Conservation (phyloP, 2,329 filamentous ascomycete species). For the Aspergillus sp. region DNA sequence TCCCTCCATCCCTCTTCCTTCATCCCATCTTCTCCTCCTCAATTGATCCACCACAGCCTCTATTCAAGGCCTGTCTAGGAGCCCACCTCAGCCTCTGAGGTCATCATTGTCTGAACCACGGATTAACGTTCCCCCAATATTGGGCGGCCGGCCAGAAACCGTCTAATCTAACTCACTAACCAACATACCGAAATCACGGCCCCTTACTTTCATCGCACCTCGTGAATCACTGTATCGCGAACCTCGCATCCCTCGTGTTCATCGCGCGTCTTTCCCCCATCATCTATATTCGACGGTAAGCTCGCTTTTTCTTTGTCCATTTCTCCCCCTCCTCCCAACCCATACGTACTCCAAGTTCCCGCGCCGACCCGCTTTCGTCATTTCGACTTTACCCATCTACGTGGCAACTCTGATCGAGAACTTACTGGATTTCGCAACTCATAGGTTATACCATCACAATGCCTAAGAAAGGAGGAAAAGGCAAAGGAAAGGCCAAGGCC, state of each 20-base stretch:
- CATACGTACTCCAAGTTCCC: not conserved
- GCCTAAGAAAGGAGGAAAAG: conserved; percentile 31
- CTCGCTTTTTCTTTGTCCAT: not conserved
- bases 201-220: not conserved
- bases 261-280: too few relatives aligned
- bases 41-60: too few relatives aligned
- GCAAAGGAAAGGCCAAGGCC: conserved; percentile 23
- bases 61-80: too few relatives aligned
- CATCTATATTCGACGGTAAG: too few relatives aligned
- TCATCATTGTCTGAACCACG: not conserved
- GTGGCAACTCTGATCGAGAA: not conserved
- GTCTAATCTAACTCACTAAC: not conserved
- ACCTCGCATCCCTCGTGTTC: too few relatives aligned
- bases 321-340: not conserved
- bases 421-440: not conserved
- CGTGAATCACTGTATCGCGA: too few relatives aligned
- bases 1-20: too few relatives aligned
- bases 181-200: not conserved
- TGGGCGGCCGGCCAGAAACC: too few relatives aligned
- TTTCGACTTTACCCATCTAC: not conserved
- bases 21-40: too few relatives aligned
- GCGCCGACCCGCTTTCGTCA: not conserved
- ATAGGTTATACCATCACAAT: conserved; percentile 15
- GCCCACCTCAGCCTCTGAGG: too few relatives aligned
- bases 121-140: not conserved